Base-by-base conservation (phyloP, 148 eudicot species). In the Rhododendron henanense region DNA sequence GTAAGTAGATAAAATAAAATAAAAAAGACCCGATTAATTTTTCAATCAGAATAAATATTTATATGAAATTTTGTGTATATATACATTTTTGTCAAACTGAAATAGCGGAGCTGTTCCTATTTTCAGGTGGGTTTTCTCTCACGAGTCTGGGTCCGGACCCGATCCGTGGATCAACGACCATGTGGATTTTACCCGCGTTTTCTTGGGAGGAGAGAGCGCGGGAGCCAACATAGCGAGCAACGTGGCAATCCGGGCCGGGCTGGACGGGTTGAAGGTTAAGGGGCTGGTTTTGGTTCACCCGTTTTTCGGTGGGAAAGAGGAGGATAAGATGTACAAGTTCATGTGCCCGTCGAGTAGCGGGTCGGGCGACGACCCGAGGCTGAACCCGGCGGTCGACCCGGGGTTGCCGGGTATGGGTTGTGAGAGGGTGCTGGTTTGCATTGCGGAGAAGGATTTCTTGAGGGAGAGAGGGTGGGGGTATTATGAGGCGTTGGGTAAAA, bases 371-470 rank as follows among this genome's bases (percentile, higher is more conserved):
- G 84, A 89, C 65, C 89, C 90, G 73, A 81, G 73, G 28, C 45
- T 90, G 9, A 87, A 90, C 77, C 92, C 91, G 85, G 79, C 25
- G 0, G 78, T 31, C 1, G 87, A 90, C 48, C 84, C 89, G 79
- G 13, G 82, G 45, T 44, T 83, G 31, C 28, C 83, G 79, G 5
- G 61, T 14, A 19, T 90, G 74, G 89, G 81, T 45, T 86, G 89
- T 33, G 23, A 59, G 50, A 89, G 85, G 87, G 90, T 90, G 39
- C 48, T 90, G 79, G 14, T 90, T 57, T 69, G 84, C 6, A 47
- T 85, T 39, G 92, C 92, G 50, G 91, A 86, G 81, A 86, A 86
- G 28, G 92, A 90, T 82, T 6, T 5, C 2, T 39, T 89, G 73
- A 85, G 82, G 35, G 87, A 69, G 1, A 87, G 90, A 48, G 92